A percentile compares a stretch with the other conserved stretches of the same genome.
These are phyloP conservation scores for Brettanomyces bruxellensis DNA, from an alignment of 805 yeast genomes.

Conservation along the genomic window DNA sequence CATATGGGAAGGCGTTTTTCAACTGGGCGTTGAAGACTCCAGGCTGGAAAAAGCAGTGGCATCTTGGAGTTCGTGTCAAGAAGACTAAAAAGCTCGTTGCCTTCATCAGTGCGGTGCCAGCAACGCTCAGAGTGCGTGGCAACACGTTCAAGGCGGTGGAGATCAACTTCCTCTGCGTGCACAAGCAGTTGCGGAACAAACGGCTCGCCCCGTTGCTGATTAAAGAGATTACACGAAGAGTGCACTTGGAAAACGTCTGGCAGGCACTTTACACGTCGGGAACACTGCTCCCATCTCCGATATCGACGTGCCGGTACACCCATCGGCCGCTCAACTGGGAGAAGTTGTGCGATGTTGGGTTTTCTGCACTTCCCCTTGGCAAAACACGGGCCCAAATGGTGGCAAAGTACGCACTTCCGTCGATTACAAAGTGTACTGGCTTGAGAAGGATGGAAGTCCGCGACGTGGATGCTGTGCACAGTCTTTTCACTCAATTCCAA, in stretches of 20 bases:
- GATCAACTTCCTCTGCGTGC: conserved; percentile 89
- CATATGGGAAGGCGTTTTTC: conserved; percentile 73
- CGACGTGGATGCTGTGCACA: conserved; percentile 60
- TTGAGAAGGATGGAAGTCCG: conserved; percentile 46
- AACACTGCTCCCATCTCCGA: conserved; percentile 83
- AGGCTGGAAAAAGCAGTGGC: conserved; percentile 86
- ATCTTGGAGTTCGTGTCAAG: conserved; percentile 85
- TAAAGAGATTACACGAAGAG: conserved; percentile 89
- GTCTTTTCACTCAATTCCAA: conserved; percentile 55
- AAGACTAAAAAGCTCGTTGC: conserved; percentile 74
- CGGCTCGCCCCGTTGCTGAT: conserved; percentile 91
- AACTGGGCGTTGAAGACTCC: conserved; percentile 94
- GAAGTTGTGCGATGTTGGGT: conserved; percentile 83
- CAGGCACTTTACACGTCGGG: conserved; percentile 96
- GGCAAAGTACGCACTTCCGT: conserved; percentile 49
- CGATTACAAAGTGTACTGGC: conserved; percentile 39
- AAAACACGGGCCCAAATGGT: conserved; percentile 62
- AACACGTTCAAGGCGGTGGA: conserved; percentile 58
- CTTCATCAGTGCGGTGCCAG: conserved; percentile 87
- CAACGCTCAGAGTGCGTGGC: conserved; percentile 48
- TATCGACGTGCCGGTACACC: conserved; percentile 78
- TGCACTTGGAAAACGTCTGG: conserved; percentile 79
- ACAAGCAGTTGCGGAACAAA: conserved; percentile 87
- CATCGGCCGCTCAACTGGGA: conserved; percentile 94
- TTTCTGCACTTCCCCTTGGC: conserved; percentile 67